Percentiles rank a stretch among this genome's conserved stretches.
Conservation (phyloP, 78 protist species). For the Protostelium mycophagum region DNA sequence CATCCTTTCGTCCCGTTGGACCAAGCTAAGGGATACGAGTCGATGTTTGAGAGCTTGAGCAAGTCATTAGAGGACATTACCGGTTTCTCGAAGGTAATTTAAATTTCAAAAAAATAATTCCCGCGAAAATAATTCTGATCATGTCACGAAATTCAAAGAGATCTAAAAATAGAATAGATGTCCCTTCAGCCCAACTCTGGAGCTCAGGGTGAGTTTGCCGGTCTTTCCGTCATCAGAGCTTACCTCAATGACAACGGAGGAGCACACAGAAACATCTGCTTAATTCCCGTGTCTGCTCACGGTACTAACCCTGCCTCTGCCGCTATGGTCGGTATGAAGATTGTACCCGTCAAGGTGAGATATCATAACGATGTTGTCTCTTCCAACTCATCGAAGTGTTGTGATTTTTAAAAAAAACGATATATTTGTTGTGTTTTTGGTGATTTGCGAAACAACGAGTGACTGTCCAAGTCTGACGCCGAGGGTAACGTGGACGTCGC, state of each 20-base stretch:
- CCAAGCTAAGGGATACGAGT: slow-evolving; percentile 74
- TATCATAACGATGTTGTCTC: neutral
- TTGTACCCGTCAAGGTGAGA: slow-evolving; percentile 23
- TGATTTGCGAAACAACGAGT: slow-evolving; percentile 31
- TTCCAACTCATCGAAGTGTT: neutral
- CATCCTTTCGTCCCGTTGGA: slow-evolving; percentile 95
- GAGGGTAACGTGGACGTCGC: slow-evolving; percentile 84
- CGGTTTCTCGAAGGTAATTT: slow-evolving; percentile 73
- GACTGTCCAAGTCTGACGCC: slow-evolving; percentile 62
- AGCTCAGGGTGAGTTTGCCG: slow-evolving; percentile 95
- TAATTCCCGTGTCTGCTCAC: slow-evolving; percentile 97
- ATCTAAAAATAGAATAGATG: too few relatives aligned
- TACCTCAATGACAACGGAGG: slow-evolving; percentile 78
- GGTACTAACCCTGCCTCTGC: slow-evolving; percentile 99
- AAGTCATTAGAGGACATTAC: slow-evolving; percentile 70
- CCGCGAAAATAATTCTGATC: neutral
- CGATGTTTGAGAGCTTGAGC: slow-evolving; percentile 52
- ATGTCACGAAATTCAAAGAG: too few relatives aligned
- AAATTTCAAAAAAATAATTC: neutral
- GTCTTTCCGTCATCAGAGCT: slow-evolving; percentile 85
- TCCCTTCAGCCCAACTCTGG: slow-evolving; percentile 96
- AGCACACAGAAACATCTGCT: slow-evolving; percentile 88
- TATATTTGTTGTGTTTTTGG: neutral
- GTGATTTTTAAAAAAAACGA: too few relatives aligned
- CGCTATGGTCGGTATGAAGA: slow-evolving; percentile 78